Conservation (phyloP, 2,329 filamentous ascomycete species). For the Colletotrichum gloeosporioides region DNA sequence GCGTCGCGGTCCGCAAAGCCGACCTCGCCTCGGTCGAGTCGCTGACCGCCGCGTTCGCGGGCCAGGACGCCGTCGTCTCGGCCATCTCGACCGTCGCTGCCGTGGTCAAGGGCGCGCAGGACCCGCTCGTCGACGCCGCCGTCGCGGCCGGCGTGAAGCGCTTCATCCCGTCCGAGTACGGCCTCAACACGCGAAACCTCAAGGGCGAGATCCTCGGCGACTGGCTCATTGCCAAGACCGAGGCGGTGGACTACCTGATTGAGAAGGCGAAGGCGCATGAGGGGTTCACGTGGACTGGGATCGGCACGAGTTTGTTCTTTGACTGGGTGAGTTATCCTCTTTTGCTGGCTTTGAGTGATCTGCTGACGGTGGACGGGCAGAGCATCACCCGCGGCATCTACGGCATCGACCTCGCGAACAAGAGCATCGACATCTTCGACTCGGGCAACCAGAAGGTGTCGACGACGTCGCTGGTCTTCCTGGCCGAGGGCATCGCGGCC, state of each 20-base stretch:
- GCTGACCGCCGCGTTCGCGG: conserved; percentile 14
- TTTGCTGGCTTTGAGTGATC: rapidly evolving
- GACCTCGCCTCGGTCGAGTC: conserved; percentile 3
- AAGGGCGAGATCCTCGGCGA: conserved; percentile 25
- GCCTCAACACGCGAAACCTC: conserved; percentile 32
- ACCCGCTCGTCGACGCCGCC: conserved; percentile 56
- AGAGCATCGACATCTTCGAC: conserved; percentile 6
- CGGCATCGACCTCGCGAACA: conserved; percentile 3
- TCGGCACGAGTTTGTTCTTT: conserved; percentile 66
- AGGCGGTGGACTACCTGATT: conserved; percentile 19
- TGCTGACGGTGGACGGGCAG: background rate
- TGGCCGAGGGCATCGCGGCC: conserved; percentile 40
- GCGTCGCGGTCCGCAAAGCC: conserved; percentile 5
- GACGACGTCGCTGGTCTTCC: conserved; percentile 3
- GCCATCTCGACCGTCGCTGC: conserved; percentile 42
- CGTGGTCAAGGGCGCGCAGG: conserved; percentile 45
- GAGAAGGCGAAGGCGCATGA: conserved; percentile 16
- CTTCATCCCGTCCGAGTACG: conserved; percentile 59
- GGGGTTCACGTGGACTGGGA: conserved; percentile 63
- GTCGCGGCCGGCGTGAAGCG: conserved; percentile 57
- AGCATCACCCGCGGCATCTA: conserved; percentile 17
- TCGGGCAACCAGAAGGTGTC: conserved; percentile 10
- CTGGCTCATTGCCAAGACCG: conserved; percentile 15
- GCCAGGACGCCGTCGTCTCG: conserved; percentile 38
- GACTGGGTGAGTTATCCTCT: conserved; percentile 53